Evolutionary conservation across 495 filamentous ascomycete species (phyloP), one percentile per base, ranked within the genome.

Genomic region (Penicillium goetzii): DNA sequence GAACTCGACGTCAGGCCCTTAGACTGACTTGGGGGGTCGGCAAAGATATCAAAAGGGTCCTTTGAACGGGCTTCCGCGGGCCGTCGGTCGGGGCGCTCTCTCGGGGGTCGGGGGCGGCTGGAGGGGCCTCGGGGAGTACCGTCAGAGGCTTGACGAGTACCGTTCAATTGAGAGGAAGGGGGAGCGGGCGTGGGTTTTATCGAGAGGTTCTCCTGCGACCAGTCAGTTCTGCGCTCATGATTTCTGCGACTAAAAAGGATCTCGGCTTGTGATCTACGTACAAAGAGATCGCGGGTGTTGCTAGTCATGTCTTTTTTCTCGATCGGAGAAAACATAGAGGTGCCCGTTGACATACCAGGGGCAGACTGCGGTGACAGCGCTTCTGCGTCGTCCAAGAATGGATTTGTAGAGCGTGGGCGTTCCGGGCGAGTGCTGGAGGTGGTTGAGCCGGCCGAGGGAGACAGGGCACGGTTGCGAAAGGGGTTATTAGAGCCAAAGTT

Each of bases 401-500:
- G 95, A 70, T 99, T 99, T 53, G 89, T 89, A 49, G 94, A 96
- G 47, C 87, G 76, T 59, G 92, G 92, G 70, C 92, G 84, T 69
- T 90, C 84, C 74, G 84, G 74, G 72, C 77, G 77, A 57, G 60
- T 61, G 47, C 64, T 71, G 33, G 52, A 23, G 33, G 71, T 73
- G 19, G 70, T 81, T 51, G 74, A 84, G 72, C 83, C 71, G 32
- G 55, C 80, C 67, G 84, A 82, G 82, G 92, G 93, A 60, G 93
- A 95, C 9, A 85, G 79, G 50, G 91, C 88, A 67, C 90, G 90
- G 76, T 96, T 96, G 81, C 95, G 89, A 75, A 99, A 99, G n/a
- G 95, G 95, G 71, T 99, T 99, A 83, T 98, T 98, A 65, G 95
- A 98, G 62, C 87, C 85, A 71, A 95, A 84, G 71, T 88, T 89